Evolutionary conservation across 2,329 filamentous ascomycete genomes (phyloP).

Genomic region (Arthrobotrys pseudoclavata): DNA sequence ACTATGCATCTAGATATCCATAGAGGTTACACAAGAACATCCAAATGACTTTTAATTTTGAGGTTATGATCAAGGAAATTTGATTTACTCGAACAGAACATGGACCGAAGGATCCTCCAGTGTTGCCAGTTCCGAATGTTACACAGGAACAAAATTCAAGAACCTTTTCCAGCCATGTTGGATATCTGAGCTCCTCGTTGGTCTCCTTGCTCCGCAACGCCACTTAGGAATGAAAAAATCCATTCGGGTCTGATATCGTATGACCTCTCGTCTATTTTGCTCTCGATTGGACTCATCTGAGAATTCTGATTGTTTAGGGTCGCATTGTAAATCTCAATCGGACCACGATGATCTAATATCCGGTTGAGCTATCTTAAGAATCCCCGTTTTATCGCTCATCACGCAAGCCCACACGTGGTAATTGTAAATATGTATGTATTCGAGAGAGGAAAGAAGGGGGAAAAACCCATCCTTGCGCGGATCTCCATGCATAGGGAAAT

Average conservation of each 20-base stretch:
- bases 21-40: not conserved
- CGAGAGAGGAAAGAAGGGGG: not conserved
- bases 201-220: slow-evolving; percentile 44
- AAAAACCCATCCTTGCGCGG: slow-evolving; percentile 28
- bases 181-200: slow-evolving; percentile 32
- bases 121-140: slow-evolving; percentile 16
- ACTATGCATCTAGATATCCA: not conserved
- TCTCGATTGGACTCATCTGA: slow-evolving; percentile 26
- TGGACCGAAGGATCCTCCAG: slow-evolving; percentile 17
- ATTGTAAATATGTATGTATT: slow-evolving; percentile 18
- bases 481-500: slow-evolving; percentile 33
- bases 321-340: slow-evolving; percentile 12
- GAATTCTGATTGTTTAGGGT: slow-evolving; percentile 28
- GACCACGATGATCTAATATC: slow-evolving; percentile 5
- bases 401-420: slow-evolving; percentile 55
- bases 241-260: slow-evolving; percentile 24
- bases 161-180: slow-evolving; percentile 29
- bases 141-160: slow-evolving; percentile 52
- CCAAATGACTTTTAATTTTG: not conserved
- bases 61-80: not conserved
- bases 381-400: slow-evolving; percentile 48
- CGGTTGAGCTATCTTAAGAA: slow-evolving; percentile 19
- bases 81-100: not conserved
- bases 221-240: slow-evolving; percentile 25
- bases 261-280: slow-evolving; percentile 23